Conservation (phyloP, 345 rosid species). For the Mercurialis annua region DNA sequence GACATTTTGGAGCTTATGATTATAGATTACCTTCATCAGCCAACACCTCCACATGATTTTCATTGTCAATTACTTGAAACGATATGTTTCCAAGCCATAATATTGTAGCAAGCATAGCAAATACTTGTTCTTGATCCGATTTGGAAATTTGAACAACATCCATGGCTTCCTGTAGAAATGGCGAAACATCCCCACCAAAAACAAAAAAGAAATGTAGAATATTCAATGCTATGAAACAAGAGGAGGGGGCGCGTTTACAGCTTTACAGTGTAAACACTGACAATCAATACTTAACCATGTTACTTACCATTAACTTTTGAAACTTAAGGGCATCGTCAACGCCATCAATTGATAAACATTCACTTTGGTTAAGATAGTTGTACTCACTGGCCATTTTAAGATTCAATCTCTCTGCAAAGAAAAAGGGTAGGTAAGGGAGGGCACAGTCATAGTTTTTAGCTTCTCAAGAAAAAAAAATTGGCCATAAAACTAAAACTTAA, state of each 20-base stretch:
- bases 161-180: slow-evolving; percentile 62
- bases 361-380: slow-evolving; percentile 83
- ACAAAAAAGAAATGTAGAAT: slow-evolving; percentile 10
- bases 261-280: slow-evolving; percentile 9
- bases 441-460: background rate
- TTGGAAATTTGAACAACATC: slow-evolving; percentile 61
- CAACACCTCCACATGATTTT: slow-evolving; percentile 81
- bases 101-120: slow-evolving; percentile 81
- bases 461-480: background rate
- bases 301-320: slow-evolving; percentile 64
- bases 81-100: slow-evolving; percentile 89
- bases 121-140: slow-evolving; percentile 72
- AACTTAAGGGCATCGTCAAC: slow-evolving; percentile 75
- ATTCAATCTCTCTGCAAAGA: slow-evolving; percentile 65
- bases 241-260: slow-evolving; percentile 12
- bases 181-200: slow-evolving; percentile 11
- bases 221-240: slow-evolving; percentile 2
- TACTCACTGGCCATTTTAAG: slow-evolving; percentile 75
- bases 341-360: slow-evolving; percentile 65
- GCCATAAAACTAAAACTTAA: background rate
- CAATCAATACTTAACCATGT: slow-evolving; percentile 5
- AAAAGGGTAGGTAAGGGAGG: background rate
- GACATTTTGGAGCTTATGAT: slow-evolving; percentile 8
- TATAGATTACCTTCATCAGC: slow-evolving; percentile 64
- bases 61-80: slow-evolving; percentile 64